A percentile compares a stretch with the other conserved stretches of the same genome.
Evolutionary conservation across 2,329 filamentous ascomycete species (phyloP).

Genomic region (Thyridium curvatum): DNA sequence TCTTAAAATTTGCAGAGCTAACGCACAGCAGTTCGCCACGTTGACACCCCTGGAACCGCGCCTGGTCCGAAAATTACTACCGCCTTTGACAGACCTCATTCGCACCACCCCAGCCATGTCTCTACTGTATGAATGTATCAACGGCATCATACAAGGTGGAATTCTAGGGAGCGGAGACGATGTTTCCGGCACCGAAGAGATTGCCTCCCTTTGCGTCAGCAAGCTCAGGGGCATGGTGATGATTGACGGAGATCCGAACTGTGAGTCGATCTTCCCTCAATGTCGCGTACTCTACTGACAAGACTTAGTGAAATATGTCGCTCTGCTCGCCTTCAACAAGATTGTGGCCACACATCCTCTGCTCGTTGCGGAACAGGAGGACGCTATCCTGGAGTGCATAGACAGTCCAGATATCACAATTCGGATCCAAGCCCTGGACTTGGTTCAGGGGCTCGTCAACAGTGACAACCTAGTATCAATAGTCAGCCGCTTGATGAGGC

Average conservation of each 20-base stretch:
- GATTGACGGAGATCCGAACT: slow-evolving; percentile 86
- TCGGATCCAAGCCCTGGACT: slow-evolving; percentile 81
- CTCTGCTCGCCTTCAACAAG: slow-evolving; percentile 88
- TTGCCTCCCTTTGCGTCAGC: slow-evolving; percentile 84
- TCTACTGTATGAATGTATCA: slow-evolving; percentile 96
- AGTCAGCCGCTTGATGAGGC: slow-evolving; percentile 79
- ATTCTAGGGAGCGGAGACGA: slow-evolving; percentile 81
- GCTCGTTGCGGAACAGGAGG: slow-evolving; percentile 86
- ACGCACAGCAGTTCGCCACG: slow-evolving; percentile 68
- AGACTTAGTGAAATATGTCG: slow-evolving; percentile 87
- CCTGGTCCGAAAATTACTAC: slow-evolving; percentile 82
- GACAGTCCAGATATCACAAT: slow-evolving; percentile 96
- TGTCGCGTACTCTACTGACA: not conserved
- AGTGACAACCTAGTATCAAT: slow-evolving; percentile 78
- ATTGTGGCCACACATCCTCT: slow-evolving; percentile 85
- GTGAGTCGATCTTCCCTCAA: slow-evolving; percentile 43
- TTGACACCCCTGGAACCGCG: slow-evolving; percentile 88
- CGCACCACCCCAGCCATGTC: slow-evolving; percentile 96
- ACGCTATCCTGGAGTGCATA: slow-evolving; percentile 93
- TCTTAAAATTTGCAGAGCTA: not conserved
- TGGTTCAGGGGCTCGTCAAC: slow-evolving; percentile 91
- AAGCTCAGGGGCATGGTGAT: slow-evolving; percentile 94
- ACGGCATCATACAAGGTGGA: slow-evolving; percentile 94
- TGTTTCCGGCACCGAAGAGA: slow-evolving; percentile 77
- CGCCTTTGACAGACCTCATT: slow-evolving; percentile 87